Base-by-base conservation (phyloP, 805 yeast species). In the Teunomyces lycoperdinae region DNA sequence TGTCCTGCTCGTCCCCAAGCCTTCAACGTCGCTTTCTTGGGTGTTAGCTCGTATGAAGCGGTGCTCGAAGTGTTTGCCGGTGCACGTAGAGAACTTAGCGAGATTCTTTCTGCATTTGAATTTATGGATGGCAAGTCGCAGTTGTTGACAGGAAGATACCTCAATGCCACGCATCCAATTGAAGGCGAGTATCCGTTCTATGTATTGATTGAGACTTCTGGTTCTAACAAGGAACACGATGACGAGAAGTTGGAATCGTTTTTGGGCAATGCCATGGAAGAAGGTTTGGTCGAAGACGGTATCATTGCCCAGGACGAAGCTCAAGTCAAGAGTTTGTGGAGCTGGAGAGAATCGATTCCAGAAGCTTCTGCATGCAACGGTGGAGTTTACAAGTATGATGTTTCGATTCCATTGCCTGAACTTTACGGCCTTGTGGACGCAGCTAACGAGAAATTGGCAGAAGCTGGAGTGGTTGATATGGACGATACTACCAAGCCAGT, bases 341-440 rank as follows among this genome's bases (percentile, higher is more conserved):
- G 83, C 30, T 94, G 98, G 98, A 84, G 99, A 71, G 99, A 94
- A 70, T 79, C 85, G 52, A 82, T 92, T 53, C 89, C 97, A 35
- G 99, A 94, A 71, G 91, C 96, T 5, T 78, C 88, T 5, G 85
- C 87, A 44, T 77, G 80, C 50, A 83, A 77, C 32, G 98, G 99
- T 45, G 99, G 98, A 57, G 97, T 92, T 45, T 94, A 92, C 75
- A 94, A 94, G 71, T 94, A 94, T 63, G 99, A 94, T 59, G 97
- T 94, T 33, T 90, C 97, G 3, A 72, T 94, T 50, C 98, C 98
- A 31, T 76, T 94, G 54, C 74, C 79, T 16, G 88, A 83, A 45
- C 75, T 94, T 70, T 94, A 90, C 63, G 85, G 85, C 9, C 72
- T 94, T 45, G 96, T 92, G 17, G 87, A 82, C 42, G 96, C 85